Evolutionary conservation across 768 basidiomycete species (phyloP), one percentile per base, ranked within the genome.

Genomic region (Hygrophoropsis aurantiaca): DNA sequence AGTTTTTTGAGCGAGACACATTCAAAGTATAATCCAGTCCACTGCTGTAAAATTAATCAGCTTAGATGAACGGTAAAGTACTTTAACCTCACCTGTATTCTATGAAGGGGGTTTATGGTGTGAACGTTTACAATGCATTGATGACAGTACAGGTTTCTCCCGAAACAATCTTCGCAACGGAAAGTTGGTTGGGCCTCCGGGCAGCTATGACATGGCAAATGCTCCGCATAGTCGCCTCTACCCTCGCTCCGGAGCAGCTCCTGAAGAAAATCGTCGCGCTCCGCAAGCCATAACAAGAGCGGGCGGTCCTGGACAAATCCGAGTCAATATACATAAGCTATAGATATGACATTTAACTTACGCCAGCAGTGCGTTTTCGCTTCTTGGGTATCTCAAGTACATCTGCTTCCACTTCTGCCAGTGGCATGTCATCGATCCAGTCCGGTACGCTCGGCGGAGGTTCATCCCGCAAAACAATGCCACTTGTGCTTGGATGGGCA

Each of bases 311-410:
- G 20, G 7, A n/a, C 6, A 9, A 38, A 13, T 30, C 7, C 13
- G 6, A 30, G 27, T 7, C 7, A 13, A 30, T 13, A 30, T 13
- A 13, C 7, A 30, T 7, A 30, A 30, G 27, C 27, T 6, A 30
- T 30, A 13, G n/a, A n/a, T n/a, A n/a, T n/a, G n/a, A n/a, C 36
- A 38, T 38, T 38, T 6, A 7, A 23, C 23, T 23, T 23, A 32
- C 18, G 9, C 7, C 34, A 23, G 42, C 34, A 18, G 18, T 30
- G 18, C 34, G 10, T n/a, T 2, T 44, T 13, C 27, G 11, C 27
- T 19, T 21, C 15, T 6, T 11, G 7, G 20, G 42, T 64, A 66
- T 50, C 21, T 64, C 4, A 55, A 62, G 34, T 58, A 62, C 46
- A 53, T 61, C 43, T 52, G 61, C 21, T 47, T 64, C 47, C 61